Base-by-base conservation (phyloP, 2,329 filamentous ascomycete species). In the Didymella exigua region DNA sequence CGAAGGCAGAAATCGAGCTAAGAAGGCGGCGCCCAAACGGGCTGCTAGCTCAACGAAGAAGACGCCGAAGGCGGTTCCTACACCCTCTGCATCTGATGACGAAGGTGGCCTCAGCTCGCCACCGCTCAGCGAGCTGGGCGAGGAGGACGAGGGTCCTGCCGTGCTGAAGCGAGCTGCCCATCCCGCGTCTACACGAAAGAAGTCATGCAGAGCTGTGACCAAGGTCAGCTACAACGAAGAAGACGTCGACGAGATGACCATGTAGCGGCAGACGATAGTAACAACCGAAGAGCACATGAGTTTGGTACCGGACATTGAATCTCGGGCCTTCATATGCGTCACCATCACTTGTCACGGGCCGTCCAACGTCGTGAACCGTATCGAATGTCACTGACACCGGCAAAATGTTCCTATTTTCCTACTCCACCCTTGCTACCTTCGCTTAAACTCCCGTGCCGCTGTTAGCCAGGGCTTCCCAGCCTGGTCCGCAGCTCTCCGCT, bases 11-110 rank as follows among this genome's bases (percentile, higher is more conserved):
- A 73, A 71, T 21, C 71, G 72, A 27, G 75, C 71, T 18, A 78
- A 75, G 56, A 78, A 78, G 62, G 24, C 68, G 13, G 61, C 64
- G 41, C 40, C 60, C 27, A 72, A 70, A 53, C 61, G 62, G 46
- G 56, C 44, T 47, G 59, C 61, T 48, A 71, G 68, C 44, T 59
- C 63, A 42, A 68, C 72, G 23, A 78, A 76, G 54, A 72, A 65
- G 61, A 63, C 70, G 34, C 66, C 67, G 36, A 78, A 75, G 54
- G 64, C 63, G 24, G 77, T 73, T n/a, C 73, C 74, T 42, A 80
- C 77, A 27, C 79, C 78, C 16, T 77, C 74, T 50, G 63, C 74
- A 11, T 75, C 74, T 42, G 72, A 75, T 52, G 69, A 74, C 33
- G 74, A 75, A 31, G 64, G 65, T 56, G 49, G 59, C 29, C 62